Conservation (phyloP, 768 basidiomycete genomes). For the Naganishia friedmannii region DNA sequence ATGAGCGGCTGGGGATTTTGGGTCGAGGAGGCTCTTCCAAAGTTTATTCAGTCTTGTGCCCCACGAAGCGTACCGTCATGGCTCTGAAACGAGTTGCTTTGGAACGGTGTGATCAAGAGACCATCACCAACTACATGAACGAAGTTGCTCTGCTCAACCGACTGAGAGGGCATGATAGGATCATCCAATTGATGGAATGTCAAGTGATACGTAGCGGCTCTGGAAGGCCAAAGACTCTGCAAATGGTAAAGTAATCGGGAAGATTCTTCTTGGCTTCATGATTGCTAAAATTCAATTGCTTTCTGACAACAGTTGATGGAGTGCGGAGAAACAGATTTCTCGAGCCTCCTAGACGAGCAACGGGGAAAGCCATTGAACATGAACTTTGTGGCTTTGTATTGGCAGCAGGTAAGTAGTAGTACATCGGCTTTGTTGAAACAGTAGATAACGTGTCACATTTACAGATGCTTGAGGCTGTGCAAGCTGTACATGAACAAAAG, state of each 20-base stretch:
- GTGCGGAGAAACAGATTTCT: constrained; percentile 89
- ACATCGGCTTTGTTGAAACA: neutral
- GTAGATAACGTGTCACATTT: neutral
- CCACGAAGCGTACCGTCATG: constrained; percentile 67
- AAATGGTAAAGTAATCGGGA: constrained; percentile 57
- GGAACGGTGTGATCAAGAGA: constrained; percentile 82
- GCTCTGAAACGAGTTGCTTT: constrained; percentile 90
- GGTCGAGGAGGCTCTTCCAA: constrained; percentile 94
- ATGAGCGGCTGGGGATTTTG: constrained; percentile 80
- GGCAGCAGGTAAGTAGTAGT: constrained; percentile 74
- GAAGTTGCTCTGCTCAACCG: constrained; percentile 90
- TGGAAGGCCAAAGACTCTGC: constrained; percentile 54
- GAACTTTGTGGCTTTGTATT: constrained; percentile 92
- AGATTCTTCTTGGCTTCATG: neutral
- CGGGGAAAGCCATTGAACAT: constrained; percentile 80
- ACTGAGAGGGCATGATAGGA: constrained; percentile 87
- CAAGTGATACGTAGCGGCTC: constrained; percentile 78
- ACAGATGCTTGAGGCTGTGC: constrained; percentile 97
- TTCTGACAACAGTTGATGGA: constrained; percentile 73
- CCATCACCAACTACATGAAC: constrained; percentile 89
- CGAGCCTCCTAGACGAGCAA: constrained; percentile 76
- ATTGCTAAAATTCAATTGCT: neutral
- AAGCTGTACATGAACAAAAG: constrained; percentile 95
- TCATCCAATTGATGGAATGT: constrained; percentile 86
- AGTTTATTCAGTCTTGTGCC: constrained; percentile 83